Base-by-base conservation (phyloP, 164 flowering plant genomes). In the Akebia trifoliata region DNA sequence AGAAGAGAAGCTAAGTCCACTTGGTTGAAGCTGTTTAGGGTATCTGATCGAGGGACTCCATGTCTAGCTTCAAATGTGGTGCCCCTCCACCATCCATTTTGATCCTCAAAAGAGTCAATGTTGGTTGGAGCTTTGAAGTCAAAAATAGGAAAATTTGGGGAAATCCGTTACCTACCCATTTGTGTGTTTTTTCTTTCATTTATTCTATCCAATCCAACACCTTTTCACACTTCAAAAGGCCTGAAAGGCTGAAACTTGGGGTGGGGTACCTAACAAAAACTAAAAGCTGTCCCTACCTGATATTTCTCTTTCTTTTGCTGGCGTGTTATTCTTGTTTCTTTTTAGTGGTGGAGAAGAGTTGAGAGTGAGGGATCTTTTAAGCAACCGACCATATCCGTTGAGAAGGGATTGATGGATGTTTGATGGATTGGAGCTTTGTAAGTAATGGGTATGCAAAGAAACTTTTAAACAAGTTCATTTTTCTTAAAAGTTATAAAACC, bases 371-470 rank as follows among this genome's bases (percentile, higher is more conserved):
- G 43, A 58, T 58, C 61, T 46, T 43, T 45, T n/a, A n/a, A 43
- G 40, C 31, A 34, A 35, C 61, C 53, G 61, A 58, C 61, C 61
- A 58, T 58, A 46, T 57, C 52, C 46, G 15, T 7, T 21, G 39
- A 18, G 51, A 31, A 15, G 43, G 42, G 28, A 44, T 44, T 44
- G 24, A 31, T 29, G 56, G 20, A 34, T 52, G n/a, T n/a, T n/a
- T n/a, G n/a, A n/a, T n/a, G n/a, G n/a, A n/a, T 58, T 58, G 60
- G 36, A 42, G 36, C 21, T 43, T 42, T 56, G 28, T 56, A n/a
- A n/a, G 59, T 14, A n/a, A n/a, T 9, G 56, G 42, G 18, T 38
- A 56, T 14, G 3, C 6, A 38, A n/a, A 37, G 42, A 22, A 15
- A 39, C 42, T 52, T 29, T 9, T 20, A 14, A 53, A 20, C 26